Evolutionary conservation across 2,329 filamentous ascomycete genomes (phyloP).

Genomic region (Calonectria crousiana): DNA sequence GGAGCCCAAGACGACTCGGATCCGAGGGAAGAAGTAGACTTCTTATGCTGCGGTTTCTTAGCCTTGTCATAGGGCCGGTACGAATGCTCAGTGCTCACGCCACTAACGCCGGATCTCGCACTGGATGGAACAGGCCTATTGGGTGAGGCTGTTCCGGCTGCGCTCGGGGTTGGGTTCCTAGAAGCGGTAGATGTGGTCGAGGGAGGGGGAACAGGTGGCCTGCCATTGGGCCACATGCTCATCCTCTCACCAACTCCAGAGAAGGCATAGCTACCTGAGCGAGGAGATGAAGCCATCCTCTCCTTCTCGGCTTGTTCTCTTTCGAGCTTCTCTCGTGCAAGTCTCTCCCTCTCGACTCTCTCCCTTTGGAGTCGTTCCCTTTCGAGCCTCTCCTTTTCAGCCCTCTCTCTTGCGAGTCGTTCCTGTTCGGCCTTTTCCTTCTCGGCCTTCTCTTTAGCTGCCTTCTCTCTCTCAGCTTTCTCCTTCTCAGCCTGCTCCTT

Average conservation of each 20-base stretch:
- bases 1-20: constrained; percentile 91
- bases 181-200: constrained; percentile 41
- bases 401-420: constrained; percentile 49
- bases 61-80: constrained; percentile 83
- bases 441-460: constrained; percentile 47
- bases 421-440: constrained; percentile 44
- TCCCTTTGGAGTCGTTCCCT: background rate
- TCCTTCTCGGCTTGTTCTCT: constrained; percentile 40
- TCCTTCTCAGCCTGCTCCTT: constrained; percentile 46
- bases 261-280: constrained; percentile 70
- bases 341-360: constrained; percentile 31
- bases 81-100: constrained; percentile 74
- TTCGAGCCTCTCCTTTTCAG: constrained; percentile 45
- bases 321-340: constrained; percentile 45
- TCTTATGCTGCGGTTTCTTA: constrained; percentile 67
- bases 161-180: constrained; percentile 26
- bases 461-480: constrained; percentile 51
- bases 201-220: constrained; percentile 54
- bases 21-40: constrained; percentile 74
- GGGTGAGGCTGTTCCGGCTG: constrained; percentile 36
- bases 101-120: constrained; percentile 69
- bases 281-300: constrained; percentile 47
- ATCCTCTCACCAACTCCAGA: constrained; percentile 76
- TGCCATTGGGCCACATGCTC: constrained; percentile 77
- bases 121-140: constrained; percentile 58